These are phyloP conservation scores for Wallacemonas sp. DNA, from an alignment of 208 protist species.

Conservation along the genomic window DNA sequence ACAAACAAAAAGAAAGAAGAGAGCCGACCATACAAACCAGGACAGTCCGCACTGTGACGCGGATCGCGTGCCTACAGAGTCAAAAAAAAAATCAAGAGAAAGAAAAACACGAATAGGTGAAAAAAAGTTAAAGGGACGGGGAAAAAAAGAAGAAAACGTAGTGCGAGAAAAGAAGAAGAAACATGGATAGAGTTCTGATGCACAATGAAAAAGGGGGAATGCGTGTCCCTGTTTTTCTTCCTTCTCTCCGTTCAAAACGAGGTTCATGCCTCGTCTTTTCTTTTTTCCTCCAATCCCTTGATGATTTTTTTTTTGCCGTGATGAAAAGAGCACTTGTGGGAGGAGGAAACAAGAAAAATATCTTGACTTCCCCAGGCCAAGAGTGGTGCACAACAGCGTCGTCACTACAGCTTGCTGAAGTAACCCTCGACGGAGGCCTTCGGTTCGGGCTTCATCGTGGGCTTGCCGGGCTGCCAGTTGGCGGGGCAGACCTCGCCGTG, in stretches of 20 bases:
- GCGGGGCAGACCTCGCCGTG: conserved; percentile 96
- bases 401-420: conserved; percentile 70
- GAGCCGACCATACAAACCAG: conserved; percentile 18
- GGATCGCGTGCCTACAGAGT: no score
- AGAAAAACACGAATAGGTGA: conserved; percentile 15
- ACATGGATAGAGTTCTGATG: conserved; percentile 2
- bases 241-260: no score
- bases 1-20: conserved; percentile 22
- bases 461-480: conserved; percentile 91
- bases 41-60: conserved; percentile 4
- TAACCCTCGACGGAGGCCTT: conserved; percentile 88
- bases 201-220: no score
- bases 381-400: background rate
- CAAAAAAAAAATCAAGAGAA: conserved; percentile 18
- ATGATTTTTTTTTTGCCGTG: no score
- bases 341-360: no score
- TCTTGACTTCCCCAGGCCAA: no score
- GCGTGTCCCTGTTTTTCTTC: no score
- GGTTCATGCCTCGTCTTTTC: no score
- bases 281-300: no score
- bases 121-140: background rate
- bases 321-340: no score
- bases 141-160: no score
- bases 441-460: conserved; percentile 94
- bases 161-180: background rate